Conservation (phyloP, 495 filamentous ascomycete genomes). For the Trichoderma virens region DNA sequence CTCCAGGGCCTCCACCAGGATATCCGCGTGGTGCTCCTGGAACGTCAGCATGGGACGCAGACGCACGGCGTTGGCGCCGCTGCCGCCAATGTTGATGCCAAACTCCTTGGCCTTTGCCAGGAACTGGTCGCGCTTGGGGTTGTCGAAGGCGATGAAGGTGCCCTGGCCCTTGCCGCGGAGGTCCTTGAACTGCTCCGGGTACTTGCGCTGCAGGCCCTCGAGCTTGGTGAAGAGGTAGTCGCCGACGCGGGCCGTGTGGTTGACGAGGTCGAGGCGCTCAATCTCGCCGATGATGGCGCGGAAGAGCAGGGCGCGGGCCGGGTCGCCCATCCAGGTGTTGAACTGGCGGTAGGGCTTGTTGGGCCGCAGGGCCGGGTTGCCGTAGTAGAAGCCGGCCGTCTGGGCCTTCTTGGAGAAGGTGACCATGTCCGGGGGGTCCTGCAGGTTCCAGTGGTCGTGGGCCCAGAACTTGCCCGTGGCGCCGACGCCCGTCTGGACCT, state of each 20-base stretch:
- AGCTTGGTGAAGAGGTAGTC: constrained; percentile 74
- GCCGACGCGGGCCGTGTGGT: constrained; percentile 72
- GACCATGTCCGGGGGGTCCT: constrained; percentile 89
- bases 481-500: constrained; percentile 96
- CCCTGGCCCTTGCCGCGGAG: constrained; percentile 89
- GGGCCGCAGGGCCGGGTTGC: constrained; percentile 77
- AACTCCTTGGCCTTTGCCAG: constrained; percentile 70
- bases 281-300: constrained; percentile 88
- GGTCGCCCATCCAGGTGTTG: constrained; percentile 99
- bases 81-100: constrained; percentile 91
- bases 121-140: constrained; percentile 76
- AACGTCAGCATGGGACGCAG: constrained; percentile 95
- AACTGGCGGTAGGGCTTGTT: constrained; percentile 99
- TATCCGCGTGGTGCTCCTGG: constrained; percentile 79
- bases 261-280: constrained; percentile 68
- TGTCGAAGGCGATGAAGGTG: constrained; percentile 96
- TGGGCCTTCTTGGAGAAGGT: constrained; percentile 99
- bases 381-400: constrained; percentile 95
- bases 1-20: constrained; percentile 53
- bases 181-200: constrained; percentile 80
- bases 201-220: constrained; percentile 58
- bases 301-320: constrained; percentile 83
- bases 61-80: constrained; percentile 70
- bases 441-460: constrained; percentile 92
- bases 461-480: constrained; percentile 98